These are phyloP conservation scores for Neospermospora avenae DNA, from an alignment of 2,329 filamentous ascomycete genomes.

Conservation along the genomic window DNA sequence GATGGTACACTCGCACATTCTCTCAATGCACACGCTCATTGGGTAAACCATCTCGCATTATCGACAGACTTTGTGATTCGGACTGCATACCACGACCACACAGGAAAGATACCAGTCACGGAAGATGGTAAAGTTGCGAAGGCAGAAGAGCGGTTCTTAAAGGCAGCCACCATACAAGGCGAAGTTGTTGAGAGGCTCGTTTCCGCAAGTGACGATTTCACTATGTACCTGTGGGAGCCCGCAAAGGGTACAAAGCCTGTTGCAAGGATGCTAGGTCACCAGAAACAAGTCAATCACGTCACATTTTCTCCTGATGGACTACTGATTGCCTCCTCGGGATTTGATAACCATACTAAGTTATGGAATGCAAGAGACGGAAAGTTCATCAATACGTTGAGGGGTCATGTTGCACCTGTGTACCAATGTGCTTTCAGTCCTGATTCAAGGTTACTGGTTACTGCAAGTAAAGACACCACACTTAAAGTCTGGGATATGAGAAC, in stretches of 20 bases:
- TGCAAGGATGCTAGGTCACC: conserved; percentile 85
- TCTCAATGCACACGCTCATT: conserved; percentile 80
- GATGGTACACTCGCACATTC: conserved; percentile 79
- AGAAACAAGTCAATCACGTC: conserved; percentile 96
- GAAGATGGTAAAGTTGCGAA: conserved; percentile 69
- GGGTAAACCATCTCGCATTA: conserved; percentile 91
- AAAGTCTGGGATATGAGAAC: conserved; percentile 93
- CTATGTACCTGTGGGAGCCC: conserved; percentile 94
- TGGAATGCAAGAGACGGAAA: conserved; percentile 76
- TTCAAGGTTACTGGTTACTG: conserved; percentile 81
- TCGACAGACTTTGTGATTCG: conserved; percentile 89
- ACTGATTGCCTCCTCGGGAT: conserved; percentile 82
- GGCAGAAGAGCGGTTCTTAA: conserved; percentile 79
- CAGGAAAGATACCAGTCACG: conserved; percentile 63
- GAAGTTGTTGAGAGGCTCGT: conserved; percentile 80
- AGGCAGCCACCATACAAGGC: conserved; percentile 73
- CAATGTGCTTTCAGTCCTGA: conserved; percentile 92
- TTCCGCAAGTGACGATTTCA: conserved; percentile 92
- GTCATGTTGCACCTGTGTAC: conserved; percentile 89
- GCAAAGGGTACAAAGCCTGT: conserved; percentile 75
- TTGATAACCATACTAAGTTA: conserved; percentile 92
- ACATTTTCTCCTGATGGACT: conserved; percentile 88
- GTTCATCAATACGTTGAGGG: conserved; percentile 83
- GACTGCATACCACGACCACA: conserved; percentile 84
- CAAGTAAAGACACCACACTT: conserved; percentile 82